These are phyloP conservation scores for Hypoxylon sp. DNA, from an alignment of 2,329 filamentous ascomycete genomes.

Conservation along the genomic window DNA sequence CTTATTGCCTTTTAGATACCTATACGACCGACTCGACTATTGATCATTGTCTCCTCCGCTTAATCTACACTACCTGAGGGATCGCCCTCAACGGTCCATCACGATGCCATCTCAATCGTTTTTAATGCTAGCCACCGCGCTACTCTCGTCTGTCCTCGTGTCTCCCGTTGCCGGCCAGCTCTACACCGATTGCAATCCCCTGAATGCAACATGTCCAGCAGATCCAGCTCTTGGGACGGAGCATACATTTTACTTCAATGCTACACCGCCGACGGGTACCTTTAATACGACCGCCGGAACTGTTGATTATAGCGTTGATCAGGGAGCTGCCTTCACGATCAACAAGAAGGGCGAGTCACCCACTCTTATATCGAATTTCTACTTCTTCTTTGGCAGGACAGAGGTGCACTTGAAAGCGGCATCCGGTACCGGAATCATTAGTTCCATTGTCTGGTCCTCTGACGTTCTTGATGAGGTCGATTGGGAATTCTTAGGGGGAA, in stretches of 20 bases:
- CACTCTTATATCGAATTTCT: constrained; percentile 83
- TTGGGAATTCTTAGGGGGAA: constrained; percentile 84
- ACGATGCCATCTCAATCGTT: constrained; percentile 39
- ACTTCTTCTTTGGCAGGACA: constrained; percentile 87
- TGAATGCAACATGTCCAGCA: constrained; percentile 77
- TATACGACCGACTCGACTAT: constrained; percentile 2
- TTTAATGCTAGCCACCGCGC: constrained; percentile 56
- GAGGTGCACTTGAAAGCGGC: constrained; percentile 85
- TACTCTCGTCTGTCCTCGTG: constrained; percentile 59
- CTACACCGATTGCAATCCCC: constrained; percentile 82
- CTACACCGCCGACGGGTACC: constrained; percentile 68
- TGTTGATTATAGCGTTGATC: constrained; percentile 71
- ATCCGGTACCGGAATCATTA: constrained; percentile 81
- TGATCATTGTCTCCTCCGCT: not conserved
- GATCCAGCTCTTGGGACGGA: constrained; percentile 78
- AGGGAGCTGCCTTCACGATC: constrained; percentile 82
- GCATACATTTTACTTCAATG: constrained; percentile 75
- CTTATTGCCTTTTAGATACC: not conserved
- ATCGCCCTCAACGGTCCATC: constrained; percentile 23
- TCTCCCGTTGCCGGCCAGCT: constrained; percentile 77
- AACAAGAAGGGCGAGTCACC: constrained; percentile 79
- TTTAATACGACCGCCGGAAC: constrained; percentile 79
- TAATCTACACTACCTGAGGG: constrained; percentile 7
- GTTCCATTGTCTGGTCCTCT: constrained; percentile 85
- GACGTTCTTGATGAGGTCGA: constrained; percentile 91